A percentile compares a stretch with the other conserved stretches of the same genome.
Conservation (phyloP, 129 eudicot species). For the Artemisia tridentata region DNA sequence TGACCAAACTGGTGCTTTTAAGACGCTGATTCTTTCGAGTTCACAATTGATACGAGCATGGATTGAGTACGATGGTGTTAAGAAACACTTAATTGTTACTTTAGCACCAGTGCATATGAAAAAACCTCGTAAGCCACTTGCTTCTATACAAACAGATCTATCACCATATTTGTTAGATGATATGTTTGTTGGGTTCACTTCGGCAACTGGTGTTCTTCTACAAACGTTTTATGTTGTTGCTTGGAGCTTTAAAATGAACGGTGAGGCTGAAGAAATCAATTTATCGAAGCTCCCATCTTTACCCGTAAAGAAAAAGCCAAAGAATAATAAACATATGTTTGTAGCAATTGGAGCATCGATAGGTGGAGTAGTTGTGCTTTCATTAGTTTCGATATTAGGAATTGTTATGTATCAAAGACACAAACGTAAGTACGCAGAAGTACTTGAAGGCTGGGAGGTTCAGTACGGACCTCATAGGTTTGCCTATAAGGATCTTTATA, state of each 20-base stretch:
- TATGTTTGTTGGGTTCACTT: conserved; percentile 61
- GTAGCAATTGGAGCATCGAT: conserved; percentile 27
- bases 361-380: conserved; percentile 18
- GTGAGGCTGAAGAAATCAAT: conserved; percentile 42
- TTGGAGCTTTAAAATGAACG: conserved; percentile 58
- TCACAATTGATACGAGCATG: conserved; percentile 44
- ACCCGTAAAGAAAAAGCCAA: conserved; percentile 25
- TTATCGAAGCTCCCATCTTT: conserved; percentile 38
- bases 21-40: conserved; percentile 31
- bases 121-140: conserved; percentile 41
- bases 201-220: conserved; percentile 43
- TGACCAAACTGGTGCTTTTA: conserved; percentile 14
- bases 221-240: conserved; percentile 48
- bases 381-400: background rate
- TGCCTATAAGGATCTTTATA: conserved; percentile 40
- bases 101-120: conserved; percentile 34
- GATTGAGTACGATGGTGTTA: conserved; percentile 51
- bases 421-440: conserved; percentile 40
- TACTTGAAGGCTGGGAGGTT: conserved; percentile 51
- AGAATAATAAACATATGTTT: conserved; percentile 12
- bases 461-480: conserved; percentile 50
- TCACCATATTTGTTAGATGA: conserved; percentile 36
- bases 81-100: conserved; percentile 34
- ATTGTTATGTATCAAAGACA: conserved; percentile 22
- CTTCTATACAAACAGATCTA: conserved; percentile 29